Conservation (phyloP, 495 filamentous ascomycete genomes). For the Xylaria longipes region DNA sequence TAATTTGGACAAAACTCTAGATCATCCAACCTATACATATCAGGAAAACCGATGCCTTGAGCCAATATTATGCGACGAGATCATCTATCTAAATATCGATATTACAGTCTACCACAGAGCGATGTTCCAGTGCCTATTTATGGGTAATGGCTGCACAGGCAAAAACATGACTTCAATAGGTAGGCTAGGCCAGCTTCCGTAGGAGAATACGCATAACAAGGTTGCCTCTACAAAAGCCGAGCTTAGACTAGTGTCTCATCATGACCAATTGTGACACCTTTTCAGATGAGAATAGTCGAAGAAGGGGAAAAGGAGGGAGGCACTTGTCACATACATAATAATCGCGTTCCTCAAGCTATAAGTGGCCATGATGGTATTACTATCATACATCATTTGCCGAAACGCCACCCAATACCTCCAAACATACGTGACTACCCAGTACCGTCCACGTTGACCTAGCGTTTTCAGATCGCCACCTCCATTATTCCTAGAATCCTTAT, state of each 20-base stretch:
- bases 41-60: neutral
- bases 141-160: neutral
- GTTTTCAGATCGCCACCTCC: neutral
- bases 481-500: neutral
- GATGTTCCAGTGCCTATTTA: neutral
- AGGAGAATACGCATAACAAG: neutral
- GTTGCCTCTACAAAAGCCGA: neutral
- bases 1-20: no score
- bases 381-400: neutral
- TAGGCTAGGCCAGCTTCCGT: neutral
- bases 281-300: neutral
- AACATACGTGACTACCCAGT: neutral
- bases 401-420: neutral
- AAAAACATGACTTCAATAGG: neutral
- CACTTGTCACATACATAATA: neutral
- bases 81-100: neutral
- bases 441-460: neutral
- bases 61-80: neutral
- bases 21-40: neutral
- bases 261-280: neutral
- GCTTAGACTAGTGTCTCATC: neutral
- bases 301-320: neutral
- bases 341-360: neutral
- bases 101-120: neutral
- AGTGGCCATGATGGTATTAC: neutral